Conservation (phyloP, 1,284 basidiomycete species). For the Earliella scabrosa region DNA sequence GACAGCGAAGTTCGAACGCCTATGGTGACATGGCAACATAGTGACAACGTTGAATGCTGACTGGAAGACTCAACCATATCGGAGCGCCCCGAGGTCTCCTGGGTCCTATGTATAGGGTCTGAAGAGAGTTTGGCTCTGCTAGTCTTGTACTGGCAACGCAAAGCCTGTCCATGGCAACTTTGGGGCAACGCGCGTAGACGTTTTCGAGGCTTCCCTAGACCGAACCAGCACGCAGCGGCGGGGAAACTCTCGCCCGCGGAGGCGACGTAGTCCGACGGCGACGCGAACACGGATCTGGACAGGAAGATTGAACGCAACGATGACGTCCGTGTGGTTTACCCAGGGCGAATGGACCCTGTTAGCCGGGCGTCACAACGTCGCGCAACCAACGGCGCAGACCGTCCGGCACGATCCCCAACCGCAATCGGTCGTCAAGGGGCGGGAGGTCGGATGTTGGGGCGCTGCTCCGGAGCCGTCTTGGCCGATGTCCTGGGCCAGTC, state of each 20-base stretch:
- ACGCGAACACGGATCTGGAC: constrained; percentile 13
- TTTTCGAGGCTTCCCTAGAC: not conserved
- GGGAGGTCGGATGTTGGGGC: constrained; percentile 6
- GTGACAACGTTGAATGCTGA: not conserved
- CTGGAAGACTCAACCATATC: not conserved
- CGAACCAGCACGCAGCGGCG: not conserved
- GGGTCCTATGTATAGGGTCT: too few relatives aligned
- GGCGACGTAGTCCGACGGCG: not conserved
- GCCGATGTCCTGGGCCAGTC: constrained; percentile 5
- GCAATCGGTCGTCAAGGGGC: constrained; percentile 26
- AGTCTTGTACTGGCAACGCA: not conserved
- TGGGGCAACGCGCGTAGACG: too few relatives aligned
- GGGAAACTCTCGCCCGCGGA: constrained; percentile 3
- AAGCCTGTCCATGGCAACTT: not conserved
- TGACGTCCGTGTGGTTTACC: constrained; percentile 25
- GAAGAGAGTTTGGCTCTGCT: not conserved
- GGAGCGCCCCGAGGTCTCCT: constrained; percentile 6
- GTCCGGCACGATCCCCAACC: constrained; percentile 25
- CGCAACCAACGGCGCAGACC: constrained; percentile 16
- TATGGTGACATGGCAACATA: not conserved
- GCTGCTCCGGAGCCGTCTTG: constrained; percentile 8
- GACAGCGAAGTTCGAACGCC: too few relatives aligned
- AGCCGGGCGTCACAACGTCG: constrained; percentile 14
- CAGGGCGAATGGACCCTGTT: constrained; percentile 16
- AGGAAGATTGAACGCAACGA: constrained; percentile 17